Base-by-base conservation (phyloP, 140 eudicot genomes). In the Erigeron philadelphicus region DNA sequence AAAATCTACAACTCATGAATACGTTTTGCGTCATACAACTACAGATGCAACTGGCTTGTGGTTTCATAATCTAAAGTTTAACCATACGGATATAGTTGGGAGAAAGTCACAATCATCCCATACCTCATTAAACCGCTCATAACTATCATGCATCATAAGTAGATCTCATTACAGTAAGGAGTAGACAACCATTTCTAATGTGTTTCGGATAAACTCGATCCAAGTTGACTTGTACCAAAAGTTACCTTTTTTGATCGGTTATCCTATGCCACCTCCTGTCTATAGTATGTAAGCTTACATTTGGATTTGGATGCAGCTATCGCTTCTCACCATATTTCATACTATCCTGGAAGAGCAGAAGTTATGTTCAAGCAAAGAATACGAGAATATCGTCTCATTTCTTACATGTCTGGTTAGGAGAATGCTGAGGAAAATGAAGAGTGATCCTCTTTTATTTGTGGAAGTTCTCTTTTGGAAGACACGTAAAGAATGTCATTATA, bases 401-500 rank as follows among this genome's bases (percentile, higher is more conserved):
- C 82, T 93, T 77, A 83, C 85, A 74, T 80, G 57, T 80, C 81
- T 93, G 72, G 81, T 85, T 48, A 71, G 98, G 72, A 82, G 87
- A 80, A 86, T 93, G 98, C 74, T 93, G 70, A 77, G 82, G 60
- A 89, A 85, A 87, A 89, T 93, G 94, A 87, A 93, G 85, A 80
- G 66, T 56, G 48, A 77, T 64, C 98, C 98, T 65, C 90, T 93
- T 70, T 95, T 93, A 59, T 87, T 93, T 78, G 94, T 89, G 57
- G 98, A 93, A 81, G 73, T 83, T 64, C 83, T 93, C 17, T 93
- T 89, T 70, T 85, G 91, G 95, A 93, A 89, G 78, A 79, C 98
- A 48, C 83, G 96, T 35, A 85, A 70, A 75, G 98, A 93, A 71
- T 89, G 96, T 63, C 96, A 89, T 38, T 83, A 83, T 64, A 84